Base-by-base conservation (phyloP, 352 stramenopile genomes). In the Peronospora destructor region DNA sequence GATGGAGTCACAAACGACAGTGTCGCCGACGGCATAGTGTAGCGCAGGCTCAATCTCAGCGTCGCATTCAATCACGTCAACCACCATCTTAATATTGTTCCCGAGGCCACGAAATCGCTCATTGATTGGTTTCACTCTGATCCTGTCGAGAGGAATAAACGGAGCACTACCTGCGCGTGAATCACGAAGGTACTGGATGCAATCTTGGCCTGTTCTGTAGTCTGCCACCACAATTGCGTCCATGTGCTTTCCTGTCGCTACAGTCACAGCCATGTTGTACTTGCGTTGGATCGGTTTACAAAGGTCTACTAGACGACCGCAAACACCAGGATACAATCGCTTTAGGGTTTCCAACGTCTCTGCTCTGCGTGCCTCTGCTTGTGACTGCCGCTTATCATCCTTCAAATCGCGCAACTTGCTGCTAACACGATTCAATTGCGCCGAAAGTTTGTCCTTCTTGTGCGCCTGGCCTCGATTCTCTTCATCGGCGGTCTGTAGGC, bases 211-310 rank as follows among this genome's bases (percentile, higher is more conserved):
- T 19, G 78, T 94, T 46, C 82, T 86, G 53, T 85, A 85, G 41
- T 94, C 76, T 1, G 41, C 47, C 11, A 94, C 83, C 42, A 94
- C 83, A 28, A 94, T 73, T 14, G 85, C 78, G 56, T 98, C 95
- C 91, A 98, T 98, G 69, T 98, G 87, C 47, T 97, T 98, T 38
- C 96, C 96, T n/a, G 89, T 95, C 23, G 95, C 96, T 1, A 98
- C 92, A 0, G 93, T 97, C 16, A 99, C 91, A 17, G 95, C 96
- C 63, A 98, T 85, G 65, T 98, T 97, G 74, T 98, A 99, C 52
- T 96, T 93, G 29, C 91, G 74, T 60, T 98, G 92, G 14, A 92
- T 87, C 0, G 97, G 96, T 37, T 95, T 97, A 74, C 94, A 98
- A 6, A 99, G 64, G 60, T 99, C 95, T 0, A 98, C 92, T 0